Evolutionary conservation across 2,329 filamentous ascomycete species (phyloP).

Genomic region (Aspergillus bombycis): DNA sequence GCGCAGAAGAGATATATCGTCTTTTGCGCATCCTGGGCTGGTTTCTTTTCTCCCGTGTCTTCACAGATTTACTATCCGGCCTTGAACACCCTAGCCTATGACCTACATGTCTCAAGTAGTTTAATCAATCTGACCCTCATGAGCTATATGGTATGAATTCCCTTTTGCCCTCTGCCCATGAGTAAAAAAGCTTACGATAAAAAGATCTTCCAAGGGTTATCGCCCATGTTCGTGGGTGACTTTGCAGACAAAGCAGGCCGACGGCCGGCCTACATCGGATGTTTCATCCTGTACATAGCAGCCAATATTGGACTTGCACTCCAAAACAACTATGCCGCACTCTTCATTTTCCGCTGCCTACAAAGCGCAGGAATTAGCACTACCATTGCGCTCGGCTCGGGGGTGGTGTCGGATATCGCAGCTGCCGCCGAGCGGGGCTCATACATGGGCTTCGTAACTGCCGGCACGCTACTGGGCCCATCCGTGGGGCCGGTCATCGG

Average conservation of each 20-base stretch:
- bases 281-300: constrained; percentile 54
- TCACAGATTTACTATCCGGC: constrained; percentile 51
- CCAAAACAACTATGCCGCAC: constrained; percentile 41
- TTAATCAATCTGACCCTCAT: constrained; percentile 60
- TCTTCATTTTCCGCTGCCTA: constrained; percentile 43
- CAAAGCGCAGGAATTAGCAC: constrained; percentile 46
- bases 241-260: constrained; percentile 56
- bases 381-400: constrained; percentile 45
- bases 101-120: constrained; percentile 31
- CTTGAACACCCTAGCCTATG: constrained; percentile 37
- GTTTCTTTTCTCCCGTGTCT: constrained; percentile 50
- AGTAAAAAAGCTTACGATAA: not conserved
- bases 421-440: constrained; percentile 42
- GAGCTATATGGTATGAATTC: constrained; percentile 64
- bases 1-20: constrained; percentile 10
- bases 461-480: constrained; percentile 59
- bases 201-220: constrained; percentile 57
- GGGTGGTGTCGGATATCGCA: constrained; percentile 44
- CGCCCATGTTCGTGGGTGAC: constrained; percentile 56
- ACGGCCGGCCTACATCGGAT: constrained; percentile 55
- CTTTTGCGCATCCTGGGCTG: constrained; percentile 36
- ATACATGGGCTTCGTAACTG: constrained; percentile 51
- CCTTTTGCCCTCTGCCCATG: not conserved
- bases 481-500: constrained; percentile 64
- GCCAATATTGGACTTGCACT: constrained; percentile 46